Conservation (phyloP, 768 basidiomycete genomes). For the Hortiboletus campestris region DNA sequence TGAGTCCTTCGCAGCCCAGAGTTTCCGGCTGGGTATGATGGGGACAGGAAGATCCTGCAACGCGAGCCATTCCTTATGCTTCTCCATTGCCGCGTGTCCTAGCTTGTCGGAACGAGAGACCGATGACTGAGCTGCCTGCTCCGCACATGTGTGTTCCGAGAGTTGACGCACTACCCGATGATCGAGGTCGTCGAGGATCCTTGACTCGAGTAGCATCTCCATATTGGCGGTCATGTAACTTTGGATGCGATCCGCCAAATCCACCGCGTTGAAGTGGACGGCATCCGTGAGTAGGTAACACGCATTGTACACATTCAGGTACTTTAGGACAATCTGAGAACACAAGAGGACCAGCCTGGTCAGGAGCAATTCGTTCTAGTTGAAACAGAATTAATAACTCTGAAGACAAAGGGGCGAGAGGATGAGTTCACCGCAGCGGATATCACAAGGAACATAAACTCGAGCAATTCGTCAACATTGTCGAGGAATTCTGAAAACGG, state of each 20-base stretch:
- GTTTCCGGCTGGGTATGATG: constrained; percentile 37
- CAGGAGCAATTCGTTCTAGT: constrained; percentile 84
- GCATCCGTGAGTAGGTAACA: constrained; percentile 82
- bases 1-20: constrained; percentile 24
- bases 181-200: constrained; percentile 76
- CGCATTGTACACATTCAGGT: constrained; percentile 71
- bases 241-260: constrained; percentile 69
- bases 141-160: constrained; percentile 48
- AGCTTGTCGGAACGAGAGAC: constrained; percentile 58
- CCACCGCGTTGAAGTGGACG: constrained; percentile 66
- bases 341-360: constrained; percentile 82
- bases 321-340: constrained; percentile 67
- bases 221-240: constrained; percentile 80
- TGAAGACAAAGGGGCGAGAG: neutral
- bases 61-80: constrained; percentile 69
- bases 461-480: constrained; percentile 71
- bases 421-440: constrained; percentile 66
- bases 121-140: constrained; percentile 67
- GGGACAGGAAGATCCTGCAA: constrained; percentile 65
- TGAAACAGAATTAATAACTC: neutral
- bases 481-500: constrained; percentile 51
- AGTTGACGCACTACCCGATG: constrained; percentile 65
- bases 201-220: constrained; percentile 81
- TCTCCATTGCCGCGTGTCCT: constrained; percentile 53
- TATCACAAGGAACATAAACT: constrained; percentile 86